Evolutionary conservation across 116 monocot species (phyloP).

Genomic region (Trichopus zeylanicus): DNA sequence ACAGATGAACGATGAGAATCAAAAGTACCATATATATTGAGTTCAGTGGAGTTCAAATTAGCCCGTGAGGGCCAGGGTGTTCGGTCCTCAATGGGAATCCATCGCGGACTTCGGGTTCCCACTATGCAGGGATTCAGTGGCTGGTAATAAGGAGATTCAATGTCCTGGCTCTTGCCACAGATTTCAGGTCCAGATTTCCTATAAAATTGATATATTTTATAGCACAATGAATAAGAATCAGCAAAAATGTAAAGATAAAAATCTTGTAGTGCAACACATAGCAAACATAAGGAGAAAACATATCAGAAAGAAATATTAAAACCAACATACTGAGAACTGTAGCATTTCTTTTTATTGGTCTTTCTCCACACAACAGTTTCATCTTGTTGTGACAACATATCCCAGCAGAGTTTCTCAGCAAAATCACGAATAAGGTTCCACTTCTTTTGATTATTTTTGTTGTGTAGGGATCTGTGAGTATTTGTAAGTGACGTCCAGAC

Average conservation of each 20-base stretch:
- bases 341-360: constrained; percentile 64
- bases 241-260: not conserved
- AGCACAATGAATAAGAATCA: not conserved
- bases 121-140: constrained; percentile 68
- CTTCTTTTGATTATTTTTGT: constrained; percentile 71
- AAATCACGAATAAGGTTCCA: constrained; percentile 51
- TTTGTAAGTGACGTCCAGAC: constrained; percentile 85
- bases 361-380: constrained; percentile 97
- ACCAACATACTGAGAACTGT: constrained; percentile 45
- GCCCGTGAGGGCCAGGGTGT: constrained; percentile 69
- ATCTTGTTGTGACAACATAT: constrained; percentile 90
- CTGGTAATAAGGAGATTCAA: constrained; percentile 83
- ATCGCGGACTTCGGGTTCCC: constrained; percentile 71
- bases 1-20: not conserved
- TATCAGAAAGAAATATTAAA: not conserved
- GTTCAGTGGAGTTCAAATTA: constrained; percentile 55
- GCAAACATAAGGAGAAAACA: not conserved
- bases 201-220: constrained; percentile 7
- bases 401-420: constrained; percentile 85
- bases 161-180: constrained; percentile 67
- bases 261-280: not conserved
- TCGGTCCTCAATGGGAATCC: constrained; percentile 73
- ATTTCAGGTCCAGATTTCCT: constrained; percentile 78
- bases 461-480: constrained; percentile 51
- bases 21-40: constrained; percentile 62